Evolutionary conservation across 371 early-diverging fungal genomes (phyloP).

Genomic region (Apophysomyces sp.): DNA sequence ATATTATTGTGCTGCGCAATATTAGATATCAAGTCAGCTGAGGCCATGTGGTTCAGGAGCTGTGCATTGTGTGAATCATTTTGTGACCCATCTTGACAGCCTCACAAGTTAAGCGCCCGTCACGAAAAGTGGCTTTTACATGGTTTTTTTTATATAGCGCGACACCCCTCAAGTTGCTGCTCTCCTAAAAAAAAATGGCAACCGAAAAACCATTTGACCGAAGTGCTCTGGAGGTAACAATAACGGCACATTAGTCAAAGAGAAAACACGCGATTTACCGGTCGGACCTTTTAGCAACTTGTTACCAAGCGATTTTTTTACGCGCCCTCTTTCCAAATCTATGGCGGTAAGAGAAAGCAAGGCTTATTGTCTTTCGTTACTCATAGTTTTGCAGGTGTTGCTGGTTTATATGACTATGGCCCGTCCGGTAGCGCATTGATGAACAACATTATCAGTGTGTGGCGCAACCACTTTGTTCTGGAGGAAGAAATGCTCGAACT

Average conservation of each 20-base stretch:
- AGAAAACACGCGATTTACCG: neutral
- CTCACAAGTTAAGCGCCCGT: too few relatives aligned
- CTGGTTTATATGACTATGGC: conserved; percentile 99
- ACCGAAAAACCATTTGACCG: conserved; percentile 53
- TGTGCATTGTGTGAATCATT: too few relatives aligned
- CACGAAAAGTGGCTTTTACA: too few relatives aligned
- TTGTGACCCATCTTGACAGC: too few relatives aligned
- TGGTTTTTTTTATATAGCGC: too few relatives aligned
- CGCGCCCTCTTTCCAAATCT: conserved; percentile 93
- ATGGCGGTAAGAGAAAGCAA: conserved; percentile 72
- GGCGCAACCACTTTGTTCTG: conserved; percentile 97
- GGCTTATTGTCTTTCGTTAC: neutral
- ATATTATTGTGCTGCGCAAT: too few relatives aligned
- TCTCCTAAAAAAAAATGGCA: conserved; percentile 6
- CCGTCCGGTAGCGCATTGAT: conserved; percentile 96
- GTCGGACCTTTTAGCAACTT: conserved; percentile 47
- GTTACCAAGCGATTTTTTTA: conserved; percentile 93
- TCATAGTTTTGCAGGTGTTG: conserved; percentile 66
- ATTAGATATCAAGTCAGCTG: too few relatives aligned
- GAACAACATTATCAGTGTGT: conserved; percentile 90
- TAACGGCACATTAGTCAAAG: conserved; percentile 32
- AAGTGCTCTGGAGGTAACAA: conserved; percentile 54
- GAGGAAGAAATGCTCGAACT: conserved; percentile 99
- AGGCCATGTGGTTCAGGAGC: too few relatives aligned
- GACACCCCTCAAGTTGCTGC: neutral